phyloP scores from a whole-genome alignment of 2,329 filamentous ascomycete genomes.

The Fusarium nygamai region DNA sequence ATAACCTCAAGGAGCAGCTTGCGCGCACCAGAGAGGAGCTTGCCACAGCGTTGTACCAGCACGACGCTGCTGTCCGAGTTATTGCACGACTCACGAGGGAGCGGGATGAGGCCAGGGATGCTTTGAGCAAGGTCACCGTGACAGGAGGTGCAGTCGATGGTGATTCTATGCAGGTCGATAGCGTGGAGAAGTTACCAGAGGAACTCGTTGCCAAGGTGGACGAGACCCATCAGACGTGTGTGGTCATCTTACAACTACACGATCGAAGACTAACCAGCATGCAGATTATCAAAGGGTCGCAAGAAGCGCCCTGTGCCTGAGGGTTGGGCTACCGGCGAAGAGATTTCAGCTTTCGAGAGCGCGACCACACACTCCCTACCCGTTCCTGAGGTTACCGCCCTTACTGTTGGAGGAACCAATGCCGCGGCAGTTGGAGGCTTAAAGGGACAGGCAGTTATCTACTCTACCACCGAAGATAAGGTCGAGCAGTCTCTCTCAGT shows the following conservation, averaged over 20 bases:
- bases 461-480: conserved; percentile 74
- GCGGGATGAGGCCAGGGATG: conserved; percentile 90
- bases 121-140: conserved; percentile 85
- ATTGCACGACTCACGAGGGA: conserved; percentile 92
- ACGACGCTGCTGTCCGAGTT: conserved; percentile 95
- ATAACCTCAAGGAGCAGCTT: conserved; percentile 88
- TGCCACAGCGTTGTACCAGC: conserved; percentile 92
- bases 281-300: conserved; percentile 85
- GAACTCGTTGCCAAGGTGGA: conserved; percentile 78
- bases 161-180: conserved; percentile 94
- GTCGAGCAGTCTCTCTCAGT: conserved; percentile 74
- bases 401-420: conserved; percentile 66
- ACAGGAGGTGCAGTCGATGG: conserved; percentile 66
- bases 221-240: conserved; percentile 81
- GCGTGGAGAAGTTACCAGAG: conserved; percentile 76
- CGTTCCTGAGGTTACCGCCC: conserved; percentile 59
- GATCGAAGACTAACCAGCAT: conserved; percentile 16
- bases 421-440: conserved; percentile 79
- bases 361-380: conserved; percentile 57
- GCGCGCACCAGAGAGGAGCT: conserved; percentile 92
- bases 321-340: conserved; percentile 83
- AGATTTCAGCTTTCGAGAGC: conserved; percentile 64
- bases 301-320: conserved; percentile 89
- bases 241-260: conserved; percentile 29
- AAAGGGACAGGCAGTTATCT: conserved; percentile 79